Conservation (phyloP, 805 yeast genomes). For the Saccharomycopsis guyanensis region DNA sequence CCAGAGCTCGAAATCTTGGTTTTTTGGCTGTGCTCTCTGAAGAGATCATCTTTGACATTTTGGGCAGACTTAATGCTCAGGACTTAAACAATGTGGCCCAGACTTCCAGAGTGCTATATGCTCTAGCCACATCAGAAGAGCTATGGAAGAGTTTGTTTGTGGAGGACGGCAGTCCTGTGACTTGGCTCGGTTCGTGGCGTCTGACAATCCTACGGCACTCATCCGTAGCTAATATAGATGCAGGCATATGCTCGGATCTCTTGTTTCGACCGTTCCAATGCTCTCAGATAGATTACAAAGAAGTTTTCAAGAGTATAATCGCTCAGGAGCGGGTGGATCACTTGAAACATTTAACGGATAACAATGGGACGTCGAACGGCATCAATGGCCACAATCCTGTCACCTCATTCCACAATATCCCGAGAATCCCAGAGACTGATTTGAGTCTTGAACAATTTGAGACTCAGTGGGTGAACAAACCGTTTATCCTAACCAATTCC, state of each 20-base stretch:
- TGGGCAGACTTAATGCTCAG: conserved; percentile 39
- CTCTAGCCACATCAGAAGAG: conserved; percentile 69
- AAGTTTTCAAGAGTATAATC: conserved; percentile 41
- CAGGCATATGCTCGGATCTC: conserved; percentile 63
- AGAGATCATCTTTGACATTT: conserved; percentile 49
- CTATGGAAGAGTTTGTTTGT: conserved; percentile 62
- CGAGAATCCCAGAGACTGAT: conserved; percentile 39
- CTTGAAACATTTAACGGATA: conserved; percentile 25
- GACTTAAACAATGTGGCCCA: conserved; percentile 48
- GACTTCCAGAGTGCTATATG: conserved; percentile 61
- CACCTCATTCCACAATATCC: neutral
- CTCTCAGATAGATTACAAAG: conserved; percentile 55
- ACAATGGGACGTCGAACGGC: no score
- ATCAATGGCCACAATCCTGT: neutral
- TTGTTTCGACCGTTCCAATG: conserved; percentile 80
- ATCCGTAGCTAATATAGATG: conserved; percentile 37
- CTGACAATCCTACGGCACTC: conserved; percentile 41
- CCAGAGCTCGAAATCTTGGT: conserved; percentile 42
- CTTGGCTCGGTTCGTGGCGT: conserved; percentile 79
- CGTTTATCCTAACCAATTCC: conserved; percentile 49
- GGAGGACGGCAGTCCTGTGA: conserved; percentile 10
- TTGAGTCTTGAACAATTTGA: conserved; percentile 42
- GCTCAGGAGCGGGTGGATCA: conserved; percentile 33
- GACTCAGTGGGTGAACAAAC: conserved; percentile 39
- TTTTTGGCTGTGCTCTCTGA: conserved; percentile 46